Conservation (phyloP, 805 yeast genomes). For the Metschnikowia kofuensis region DNA sequence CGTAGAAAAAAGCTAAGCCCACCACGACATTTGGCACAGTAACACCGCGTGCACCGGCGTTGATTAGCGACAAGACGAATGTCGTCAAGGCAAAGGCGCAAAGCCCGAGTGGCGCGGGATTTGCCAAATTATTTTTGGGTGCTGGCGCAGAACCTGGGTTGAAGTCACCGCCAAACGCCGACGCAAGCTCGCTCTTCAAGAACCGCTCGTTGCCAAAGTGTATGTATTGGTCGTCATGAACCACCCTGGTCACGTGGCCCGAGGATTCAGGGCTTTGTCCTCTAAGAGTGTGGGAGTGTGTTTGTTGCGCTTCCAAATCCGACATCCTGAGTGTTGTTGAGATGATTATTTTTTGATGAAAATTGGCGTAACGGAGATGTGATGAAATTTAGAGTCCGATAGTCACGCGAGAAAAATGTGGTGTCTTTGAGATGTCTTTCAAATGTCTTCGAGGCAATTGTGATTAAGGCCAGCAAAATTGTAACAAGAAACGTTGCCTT, state of each 20-base stretch:
- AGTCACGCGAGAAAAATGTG: too few relatives aligned
- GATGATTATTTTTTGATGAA: background rate
- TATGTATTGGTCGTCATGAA: constrained; percentile 58
- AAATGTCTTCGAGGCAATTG: too few relatives aligned
- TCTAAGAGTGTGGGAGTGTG: constrained; percentile 26
- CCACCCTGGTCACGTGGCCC: constrained; percentile 27
- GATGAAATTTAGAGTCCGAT: too few relatives aligned
- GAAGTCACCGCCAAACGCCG: constrained; percentile 81
- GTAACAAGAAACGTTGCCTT: too few relatives aligned
- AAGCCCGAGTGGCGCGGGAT: constrained; percentile 75
- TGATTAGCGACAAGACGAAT: constrained; percentile 60
- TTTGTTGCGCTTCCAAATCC: constrained; percentile 37
- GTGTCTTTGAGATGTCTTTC: too few relatives aligned
- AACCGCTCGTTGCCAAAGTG: constrained; percentile 72
- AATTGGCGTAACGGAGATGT: too few relatives aligned
- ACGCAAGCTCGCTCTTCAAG: constrained; percentile 50
- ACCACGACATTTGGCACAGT: constrained; percentile 57
- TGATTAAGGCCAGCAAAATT: too few relatives aligned
- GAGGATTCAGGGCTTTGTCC: background rate
- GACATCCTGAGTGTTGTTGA: constrained; percentile 16
- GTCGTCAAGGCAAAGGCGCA: constrained; percentile 69
- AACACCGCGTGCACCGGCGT: constrained; percentile 68
- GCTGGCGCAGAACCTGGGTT: constrained; percentile 58
- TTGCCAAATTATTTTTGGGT: constrained; percentile 48
- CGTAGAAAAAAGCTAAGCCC: constrained; percentile 67